phyloP scores from a whole-genome alignment of 345 rosid species.

The Moricandia arvensis region DNA sequence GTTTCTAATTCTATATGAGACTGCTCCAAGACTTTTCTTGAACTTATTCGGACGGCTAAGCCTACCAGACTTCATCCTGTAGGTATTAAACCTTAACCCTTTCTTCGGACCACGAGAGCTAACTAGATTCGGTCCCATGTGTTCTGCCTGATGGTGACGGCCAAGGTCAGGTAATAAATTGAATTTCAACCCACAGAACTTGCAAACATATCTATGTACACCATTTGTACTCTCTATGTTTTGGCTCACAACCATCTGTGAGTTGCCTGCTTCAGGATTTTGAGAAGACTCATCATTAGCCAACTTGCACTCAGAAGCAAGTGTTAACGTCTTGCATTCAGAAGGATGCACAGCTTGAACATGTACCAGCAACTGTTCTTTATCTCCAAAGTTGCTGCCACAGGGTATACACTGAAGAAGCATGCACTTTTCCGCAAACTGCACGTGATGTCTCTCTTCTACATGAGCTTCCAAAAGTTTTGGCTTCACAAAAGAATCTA shows the following conservation, averaged over 20 bases:
- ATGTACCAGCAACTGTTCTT: slow-evolving; percentile 75
- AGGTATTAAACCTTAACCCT: slow-evolving; percentile 68
- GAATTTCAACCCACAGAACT: slow-evolving; percentile 87
- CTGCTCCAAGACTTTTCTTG: slow-evolving; percentile 81
- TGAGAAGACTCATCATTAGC: slow-evolving; percentile 33
- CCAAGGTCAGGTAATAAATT: slow-evolving; percentile 97
- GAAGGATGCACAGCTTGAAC: slow-evolving; percentile 67
- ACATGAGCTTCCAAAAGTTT: slow-evolving; percentile 80
- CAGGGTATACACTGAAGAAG: slow-evolving; percentile 96
- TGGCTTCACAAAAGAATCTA: slow-evolving; percentile 82
- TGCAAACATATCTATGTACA: slow-evolving; percentile 60
- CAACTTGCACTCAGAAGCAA: slow-evolving; percentile 26
- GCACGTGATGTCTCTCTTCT: slow-evolving; percentile 89
- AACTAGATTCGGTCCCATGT: slow-evolving; percentile 65
- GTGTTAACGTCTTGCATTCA: slow-evolving; percentile 52
- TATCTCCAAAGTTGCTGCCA: slow-evolving; percentile 87
- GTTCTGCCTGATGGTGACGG: slow-evolving; percentile 99
- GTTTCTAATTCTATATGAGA: slow-evolving; percentile 73
- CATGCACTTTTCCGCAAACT: slow-evolving; percentile 93
- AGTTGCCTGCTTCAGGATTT: slow-evolving; percentile 43
- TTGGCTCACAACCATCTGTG: slow-evolving; percentile 40
- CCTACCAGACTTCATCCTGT: slow-evolving; percentile 83
- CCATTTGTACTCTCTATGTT: slow-evolving; percentile 48
- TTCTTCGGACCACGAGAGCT: slow-evolving; percentile 62
- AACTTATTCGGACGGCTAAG: slow-evolving; percentile 74